phyloP scores from a whole-genome alignment of 176 grass and related monocot species.

The Poa annua region DNA sequence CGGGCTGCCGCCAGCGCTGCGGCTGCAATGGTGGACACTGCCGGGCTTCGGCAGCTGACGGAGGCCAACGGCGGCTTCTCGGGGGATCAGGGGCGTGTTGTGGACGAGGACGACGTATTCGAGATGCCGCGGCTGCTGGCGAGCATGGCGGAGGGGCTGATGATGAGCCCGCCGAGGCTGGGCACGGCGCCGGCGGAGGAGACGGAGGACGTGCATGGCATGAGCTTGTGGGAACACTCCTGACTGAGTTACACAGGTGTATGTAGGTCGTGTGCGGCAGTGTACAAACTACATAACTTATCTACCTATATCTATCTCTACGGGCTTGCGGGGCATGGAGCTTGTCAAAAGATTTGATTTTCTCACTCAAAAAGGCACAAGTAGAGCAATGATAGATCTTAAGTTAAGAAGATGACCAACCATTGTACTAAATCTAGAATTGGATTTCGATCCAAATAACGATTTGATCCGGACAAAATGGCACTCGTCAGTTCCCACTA shows the following conservation, averaged over 20 bases:
- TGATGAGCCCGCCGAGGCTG: slow-evolving; percentile 84
- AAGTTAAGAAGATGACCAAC: too few species aligned
- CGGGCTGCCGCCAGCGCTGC: slow-evolving; percentile 35
- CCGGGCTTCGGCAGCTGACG: neutral
- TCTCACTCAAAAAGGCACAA: too few species aligned
- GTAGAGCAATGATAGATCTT: too few species aligned
- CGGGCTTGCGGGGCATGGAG: too few species aligned
- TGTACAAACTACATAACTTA: neutral
- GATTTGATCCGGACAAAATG: too few species aligned
- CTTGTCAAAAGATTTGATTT: too few species aligned
- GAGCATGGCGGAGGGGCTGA: slow-evolving; percentile 86
- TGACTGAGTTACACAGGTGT: neutral
- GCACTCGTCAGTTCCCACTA: too few species aligned
- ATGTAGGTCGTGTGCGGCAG: neutral
- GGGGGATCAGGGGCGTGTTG: neutral
- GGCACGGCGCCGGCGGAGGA: slow-evolving; percentile 16
- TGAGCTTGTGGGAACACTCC: slow-evolving; percentile 66
- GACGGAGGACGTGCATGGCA: slow-evolving; percentile 23
- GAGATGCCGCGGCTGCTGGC: slow-evolving; percentile 68
- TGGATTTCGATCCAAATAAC: too few species aligned
- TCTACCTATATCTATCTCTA: too few species aligned
- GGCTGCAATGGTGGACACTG: neutral
- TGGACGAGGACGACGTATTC: slow-evolving; percentile 83
- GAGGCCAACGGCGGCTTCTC: neutral
- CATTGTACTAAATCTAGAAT: too few species aligned